Conservation (phyloP, 2,329 filamentous ascomycete genomes). For the Colletotrichum lini region DNA sequence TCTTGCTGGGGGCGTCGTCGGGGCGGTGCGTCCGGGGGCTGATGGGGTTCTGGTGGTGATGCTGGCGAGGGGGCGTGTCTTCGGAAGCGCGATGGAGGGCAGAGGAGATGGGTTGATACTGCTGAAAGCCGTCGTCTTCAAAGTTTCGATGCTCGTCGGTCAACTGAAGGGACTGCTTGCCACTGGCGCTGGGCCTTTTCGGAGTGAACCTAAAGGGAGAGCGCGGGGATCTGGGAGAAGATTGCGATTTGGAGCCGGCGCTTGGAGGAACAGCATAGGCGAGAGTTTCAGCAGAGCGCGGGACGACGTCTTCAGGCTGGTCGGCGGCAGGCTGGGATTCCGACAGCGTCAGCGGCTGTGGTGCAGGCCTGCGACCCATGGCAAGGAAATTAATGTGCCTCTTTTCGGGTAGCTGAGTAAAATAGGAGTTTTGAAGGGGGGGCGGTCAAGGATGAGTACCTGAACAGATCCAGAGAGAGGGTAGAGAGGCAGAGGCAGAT, state of each 20-base stretch:
- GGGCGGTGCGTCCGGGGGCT: slow-evolving; percentile 46
- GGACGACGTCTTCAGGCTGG: slow-evolving; percentile 47
- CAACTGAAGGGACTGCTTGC: slow-evolving; percentile 39
- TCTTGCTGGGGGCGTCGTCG: slow-evolving; percentile 52
- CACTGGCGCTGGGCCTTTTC: slow-evolving; percentile 46
- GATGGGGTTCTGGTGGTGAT: slow-evolving; percentile 46
- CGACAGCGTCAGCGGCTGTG: slow-evolving; percentile 70
- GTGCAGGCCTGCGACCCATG: slow-evolving; percentile 73
- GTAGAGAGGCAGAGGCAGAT: slow-evolving; percentile 25
- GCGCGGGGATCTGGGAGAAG: slow-evolving; percentile 60
- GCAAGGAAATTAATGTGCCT: slow-evolving; percentile 37
- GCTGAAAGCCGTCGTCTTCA: slow-evolving; percentile 44
- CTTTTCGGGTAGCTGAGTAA: slow-evolving; percentile 21
- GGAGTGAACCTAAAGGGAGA: slow-evolving; percentile 63
- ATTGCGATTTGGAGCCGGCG: slow-evolving; percentile 56
- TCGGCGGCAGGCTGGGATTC: slow-evolving; percentile 54
- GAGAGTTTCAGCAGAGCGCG: slow-evolving; percentile 51
- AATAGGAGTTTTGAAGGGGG: slow-evolving; percentile 26
- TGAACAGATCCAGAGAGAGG: slow-evolving; percentile 1
- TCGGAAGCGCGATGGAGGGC: slow-evolving; percentile 46
- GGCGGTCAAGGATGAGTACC: slow-evolving; percentile 38
- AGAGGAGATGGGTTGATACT: slow-evolving; percentile 49
- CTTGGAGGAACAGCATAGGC: slow-evolving; percentile 49
- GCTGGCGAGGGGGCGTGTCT: slow-evolving; percentile 45
- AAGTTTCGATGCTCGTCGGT: slow-evolving; percentile 43